These are phyloP conservation scores for Phytophthora agathidicida DNA, from an alignment of 352 stramenopile species.

Conservation along the genomic window DNA sequence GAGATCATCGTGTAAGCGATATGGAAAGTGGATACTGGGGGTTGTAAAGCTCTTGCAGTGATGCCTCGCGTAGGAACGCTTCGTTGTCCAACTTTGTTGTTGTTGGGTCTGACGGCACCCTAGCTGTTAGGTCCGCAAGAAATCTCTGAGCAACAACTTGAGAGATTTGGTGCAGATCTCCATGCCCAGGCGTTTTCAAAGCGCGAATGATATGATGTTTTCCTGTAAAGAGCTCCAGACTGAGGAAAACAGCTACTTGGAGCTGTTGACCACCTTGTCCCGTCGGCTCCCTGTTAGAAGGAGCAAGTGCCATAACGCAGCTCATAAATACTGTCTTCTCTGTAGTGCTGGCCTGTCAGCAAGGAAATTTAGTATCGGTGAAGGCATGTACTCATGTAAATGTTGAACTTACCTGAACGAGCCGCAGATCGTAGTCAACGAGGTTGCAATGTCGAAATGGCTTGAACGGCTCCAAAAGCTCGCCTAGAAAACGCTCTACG, in stretches of 20 bases:
- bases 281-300: neutral
- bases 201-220: conserved; percentile 49
- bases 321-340: conserved; percentile 57
- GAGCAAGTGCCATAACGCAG: conserved; percentile 46
- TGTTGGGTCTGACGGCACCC: conserved; percentile 12
- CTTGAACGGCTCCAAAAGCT: conserved; percentile 52
- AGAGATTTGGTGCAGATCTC: conserved; percentile 39
- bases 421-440: conserved; percentile 66
- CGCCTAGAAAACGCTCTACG: conserved; percentile 56
- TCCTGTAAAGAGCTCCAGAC: conserved; percentile 50
- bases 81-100: conserved; percentile 45
- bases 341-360: conserved; percentile 21
- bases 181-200: conserved; percentile 42
- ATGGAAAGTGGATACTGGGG: conserved; percentile 55
- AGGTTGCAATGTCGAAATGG: conserved; percentile 46
- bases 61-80: conserved; percentile 43
- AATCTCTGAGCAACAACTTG: conserved; percentile 38
- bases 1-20: conserved; percentile 30
- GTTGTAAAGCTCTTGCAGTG: conserved; percentile 51
- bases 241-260: conserved; percentile 52
- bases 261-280: conserved; percentile 1
- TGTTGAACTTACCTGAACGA: conserved; percentile 46
- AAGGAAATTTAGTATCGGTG: neutral
- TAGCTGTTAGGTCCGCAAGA: conserved; percentile 31
- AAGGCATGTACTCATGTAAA: neutral